Base-by-base conservation (phyloP, 2,329 filamentous ascomycete genomes). In the Aspergillus glaucus region DNA sequence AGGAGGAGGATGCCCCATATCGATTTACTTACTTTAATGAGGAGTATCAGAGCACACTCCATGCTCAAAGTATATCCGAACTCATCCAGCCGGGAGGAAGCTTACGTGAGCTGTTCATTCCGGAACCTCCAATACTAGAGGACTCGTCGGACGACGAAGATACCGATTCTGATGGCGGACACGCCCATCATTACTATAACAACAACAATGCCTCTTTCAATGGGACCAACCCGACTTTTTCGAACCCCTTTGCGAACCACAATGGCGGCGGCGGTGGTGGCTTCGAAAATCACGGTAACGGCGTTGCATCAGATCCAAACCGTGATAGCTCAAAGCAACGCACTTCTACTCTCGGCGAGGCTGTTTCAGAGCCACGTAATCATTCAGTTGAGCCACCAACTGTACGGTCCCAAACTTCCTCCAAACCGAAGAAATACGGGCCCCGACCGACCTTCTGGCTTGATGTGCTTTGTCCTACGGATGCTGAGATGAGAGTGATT, bases 1-100 rank as follows among this genome's bases (percentile, higher is more conserved):
- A 88, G 46, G 88, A 93, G 55, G 91, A 95, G 52, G 92, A 96
- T 55, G 83, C 86, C 0, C 93, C 93, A 0, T 97, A 94, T 66
- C 82, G 93, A 22, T 98, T 96, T 67, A 97, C 93, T 0, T 98
- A 98, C 68, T 98, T 98, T 77, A 97, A 97, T 67, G 93, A 97
- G 65, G 89, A 95, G 54, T 89, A 97, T 48, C 86, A 89, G 61
- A 94, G 88, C 67, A 98, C 93, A 0, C 94, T 98, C 53, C 93
- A 98, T 68, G 93, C 90, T 51, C 88, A 95, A 68, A 93, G 87
- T 0, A 95, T 98, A 49, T 95, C 90, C 2, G 93, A 96, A 65
- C 79, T 98, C 17, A 80, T 94, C 7, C 90, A 95, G 57, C 85
- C 88, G 0, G 93, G 89, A 5, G 80, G 85, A 51, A 87, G 81